Percentiles rank a stretch among this genome's conserved stretches.
Conservation (phyloP, 2,329 filamentous ascomycete genomes). For the Colletotrichum somersetense region DNA sequence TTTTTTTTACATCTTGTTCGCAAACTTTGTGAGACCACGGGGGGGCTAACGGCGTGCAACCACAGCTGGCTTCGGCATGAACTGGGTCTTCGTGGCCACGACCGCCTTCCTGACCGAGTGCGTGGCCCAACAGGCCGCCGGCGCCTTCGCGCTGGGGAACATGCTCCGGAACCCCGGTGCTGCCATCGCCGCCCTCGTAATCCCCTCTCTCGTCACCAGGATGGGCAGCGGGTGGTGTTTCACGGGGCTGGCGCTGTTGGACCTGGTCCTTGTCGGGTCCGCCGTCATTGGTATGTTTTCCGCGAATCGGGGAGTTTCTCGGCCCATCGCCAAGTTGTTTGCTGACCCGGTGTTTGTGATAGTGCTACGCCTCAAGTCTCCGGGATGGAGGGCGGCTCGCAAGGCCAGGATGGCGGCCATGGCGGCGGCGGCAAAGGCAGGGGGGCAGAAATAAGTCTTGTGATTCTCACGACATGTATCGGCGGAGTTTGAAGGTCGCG, state of each 20-base stretch:
- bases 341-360: not conserved
- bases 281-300: slow-evolving; percentile 43
- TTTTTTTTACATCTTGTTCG: too few species aligned
- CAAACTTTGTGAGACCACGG: not conserved
- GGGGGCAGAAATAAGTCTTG: slow-evolving; percentile 17
- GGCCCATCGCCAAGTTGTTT: not conserved
- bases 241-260: slow-evolving; percentile 52
- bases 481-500: not conserved
- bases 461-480: not conserved
- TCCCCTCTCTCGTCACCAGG: slow-evolving; percentile 49
- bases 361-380: slow-evolving; percentile 35
- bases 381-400: slow-evolving; percentile 35
- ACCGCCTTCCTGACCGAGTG: slow-evolving; percentile 58
- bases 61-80: slow-evolving; percentile 53
- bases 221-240: slow-evolving; percentile 57
- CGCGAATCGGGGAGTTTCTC: not conserved
- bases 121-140: slow-evolving; percentile 54
- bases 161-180: slow-evolving; percentile 56
- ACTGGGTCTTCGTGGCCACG: slow-evolving; percentile 57
- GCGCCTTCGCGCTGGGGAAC: slow-evolving; percentile 55
- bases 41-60: slow-evolving; percentile 24
- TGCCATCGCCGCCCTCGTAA: slow-evolving; percentile 53
- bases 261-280: slow-evolving; percentile 46
- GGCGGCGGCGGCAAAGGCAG: slow-evolving; percentile 26
- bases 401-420: slow-evolving; percentile 36